These are phyloP conservation scores for Phytophthora aleatoria DNA, from an alignment of 352 stramenopile genomes.

Conservation along the genomic window DNA sequence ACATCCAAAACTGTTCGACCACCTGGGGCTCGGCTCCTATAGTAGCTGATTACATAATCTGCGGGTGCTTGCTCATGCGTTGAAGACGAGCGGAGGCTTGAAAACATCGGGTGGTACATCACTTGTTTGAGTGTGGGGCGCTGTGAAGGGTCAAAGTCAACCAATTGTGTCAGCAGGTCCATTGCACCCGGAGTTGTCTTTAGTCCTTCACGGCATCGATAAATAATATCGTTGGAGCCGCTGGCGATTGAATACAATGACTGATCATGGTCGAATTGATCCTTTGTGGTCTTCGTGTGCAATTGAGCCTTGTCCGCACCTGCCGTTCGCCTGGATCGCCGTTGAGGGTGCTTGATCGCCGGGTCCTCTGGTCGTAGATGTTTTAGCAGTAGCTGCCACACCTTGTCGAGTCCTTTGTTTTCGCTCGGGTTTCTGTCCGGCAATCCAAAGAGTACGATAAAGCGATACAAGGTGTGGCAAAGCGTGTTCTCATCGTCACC, in stretches of 20 bases:
- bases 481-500: conserved; percentile 86
- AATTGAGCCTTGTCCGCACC: conserved; percentile 7
- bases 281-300: conserved; percentile 26
- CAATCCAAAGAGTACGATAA: conserved; percentile 95
- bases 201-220: conserved; percentile 56
- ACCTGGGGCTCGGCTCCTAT: conserved; percentile 27
- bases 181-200: conserved; percentile 45
- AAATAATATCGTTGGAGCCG: conserved; percentile 56
- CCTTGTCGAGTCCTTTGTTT: conserved; percentile 42
- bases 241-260: conserved; percentile 52
- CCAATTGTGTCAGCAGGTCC: conserved; percentile 53
- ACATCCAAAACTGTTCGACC: conserved; percentile 43
- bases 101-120: conserved; percentile 67
- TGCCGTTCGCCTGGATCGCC: conserved; percentile 26
- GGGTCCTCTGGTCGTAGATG: conserved; percentile 56
- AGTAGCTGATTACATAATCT: conserved; percentile 70
- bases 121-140: conserved; percentile 74
- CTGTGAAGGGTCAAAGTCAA: conserved; percentile 64
- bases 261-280: conserved; percentile 50
- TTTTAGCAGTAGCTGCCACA: conserved; percentile 70
- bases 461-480: conserved; percentile 97
- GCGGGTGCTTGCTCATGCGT: conserved; percentile 10
- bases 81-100: conserved; percentile 31
- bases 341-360: conserved; percentile 18
- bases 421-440: conserved; percentile 59